Evolutionary conservation across 2,329 filamentous ascomycete genomes (phyloP).

Genomic region (Fusarium transvaalense): DNA sequence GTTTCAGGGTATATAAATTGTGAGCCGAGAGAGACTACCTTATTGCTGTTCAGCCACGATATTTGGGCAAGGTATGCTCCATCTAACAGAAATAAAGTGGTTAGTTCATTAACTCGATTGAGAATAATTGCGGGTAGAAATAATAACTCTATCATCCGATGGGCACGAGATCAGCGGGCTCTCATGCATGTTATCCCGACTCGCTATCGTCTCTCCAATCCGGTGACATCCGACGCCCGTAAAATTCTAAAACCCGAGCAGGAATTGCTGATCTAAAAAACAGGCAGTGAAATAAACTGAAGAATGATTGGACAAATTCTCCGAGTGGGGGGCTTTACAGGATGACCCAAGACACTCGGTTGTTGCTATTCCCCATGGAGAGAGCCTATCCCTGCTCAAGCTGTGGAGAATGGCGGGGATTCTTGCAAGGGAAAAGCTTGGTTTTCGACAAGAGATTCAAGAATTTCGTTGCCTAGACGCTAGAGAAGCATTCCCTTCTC

Average conservation of each 20-base stretch:
- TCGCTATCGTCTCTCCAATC: neutral
- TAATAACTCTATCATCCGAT: neutral
- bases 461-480: slow-evolving; percentile 31
- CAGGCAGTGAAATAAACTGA: slow-evolving; percentile 34
- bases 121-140: neutral
- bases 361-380: neutral
- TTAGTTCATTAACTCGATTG: neutral
- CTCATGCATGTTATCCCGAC: neutral
- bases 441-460: neutral
- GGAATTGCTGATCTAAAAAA: slow-evolving; percentile 27
- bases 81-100: too few relatives aligned
- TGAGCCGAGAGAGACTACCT: too few relatives aligned
- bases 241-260: neutral
- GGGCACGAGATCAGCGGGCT: neutral
- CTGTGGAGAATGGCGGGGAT: slow-evolving; percentile 30
- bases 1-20: too few relatives aligned
- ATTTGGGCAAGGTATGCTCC: too few relatives aligned
- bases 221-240: neutral
- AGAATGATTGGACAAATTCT: neutral
- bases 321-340: neutral
- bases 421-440: slow-evolving; percentile 17
- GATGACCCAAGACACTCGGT: slow-evolving; percentile 25
- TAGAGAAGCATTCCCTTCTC: slow-evolving; percentile 12
- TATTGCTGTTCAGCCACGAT: too few relatives aligned
- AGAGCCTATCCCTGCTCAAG: neutral